Base-by-base conservation (phyloP, 139 green algal species). In the Gonium pectorale region DNA sequence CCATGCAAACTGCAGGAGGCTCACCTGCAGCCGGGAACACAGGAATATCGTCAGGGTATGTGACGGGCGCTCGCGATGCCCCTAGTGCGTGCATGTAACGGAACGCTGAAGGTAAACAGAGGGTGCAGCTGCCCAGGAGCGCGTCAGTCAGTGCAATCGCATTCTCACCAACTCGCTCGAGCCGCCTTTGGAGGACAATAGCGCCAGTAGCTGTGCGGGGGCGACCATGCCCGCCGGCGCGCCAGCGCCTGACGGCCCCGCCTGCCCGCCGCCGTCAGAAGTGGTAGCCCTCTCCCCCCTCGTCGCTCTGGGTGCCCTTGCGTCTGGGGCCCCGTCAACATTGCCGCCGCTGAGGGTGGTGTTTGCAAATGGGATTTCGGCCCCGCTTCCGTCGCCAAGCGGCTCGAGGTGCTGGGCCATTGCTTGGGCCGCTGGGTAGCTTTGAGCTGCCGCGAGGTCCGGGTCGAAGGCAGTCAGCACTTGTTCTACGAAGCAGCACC, bases 401-500 rank as follows among this genome's bases (percentile, higher is more conserved):
- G n/a, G n/a, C n/a, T 46, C 35, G 35, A n/a, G 35, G 4, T 21
- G 56, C 31, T n/a, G 31, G 56, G 56, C 21, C 15, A 17, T 64
- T 27, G 17, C 56, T 17, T 9, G 15, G 56, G 19, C 56, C 17
- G 21, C 29, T 9, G 19, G 17, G 56, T 24, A 29, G 62, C 62
- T 41, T n/a, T n/a, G n/a, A n/a, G n/a, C n/a, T n/a, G n/a, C n/a
- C n/a, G 74, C 59, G 5, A 82, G 41, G 15, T 60, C 74, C 2
- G 40, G 77, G 21, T 73, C 21, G 26, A 87, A 77, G 1, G 82
- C 82, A 2, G 82, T 51, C 1, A 87, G 44, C 8, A 87, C 71
- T 11, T 74, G 46, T 35, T 54, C 56, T 11, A 87, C 82, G 49
- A 87, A 87, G 24, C 82, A 56, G 29, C 82, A 87, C 1, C 82